phyloP scores from a whole-genome alignment of 73 alveolate species.

The Stentor roeselii region DNA sequence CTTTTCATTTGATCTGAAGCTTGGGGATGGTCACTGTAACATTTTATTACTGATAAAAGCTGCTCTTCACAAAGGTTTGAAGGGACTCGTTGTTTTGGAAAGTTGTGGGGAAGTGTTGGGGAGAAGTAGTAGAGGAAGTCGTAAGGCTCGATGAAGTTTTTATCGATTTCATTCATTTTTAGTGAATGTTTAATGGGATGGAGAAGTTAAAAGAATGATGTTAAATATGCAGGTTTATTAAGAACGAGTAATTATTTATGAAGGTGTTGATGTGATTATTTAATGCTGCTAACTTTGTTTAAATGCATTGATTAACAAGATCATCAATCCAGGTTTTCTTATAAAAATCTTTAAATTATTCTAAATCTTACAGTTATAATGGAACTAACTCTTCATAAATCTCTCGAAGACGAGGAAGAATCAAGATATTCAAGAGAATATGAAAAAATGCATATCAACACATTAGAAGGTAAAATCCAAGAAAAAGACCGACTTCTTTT shows the following conservation, averaged over 20 bases:
- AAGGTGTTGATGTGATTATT: too few species aligned
- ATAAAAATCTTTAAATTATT: too few species aligned
- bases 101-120: constrained; percentile 23
- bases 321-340: too few species aligned
- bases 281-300: too few species aligned
- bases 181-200: background rate
- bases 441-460: background rate
- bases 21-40: constrained; percentile 1
- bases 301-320: too few species aligned
- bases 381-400: too few species aligned
- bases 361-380: too few species aligned
- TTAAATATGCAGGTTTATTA: too few species aligned
- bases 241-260: too few species aligned
- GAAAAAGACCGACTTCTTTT: background rate
- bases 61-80: constrained; percentile 6
- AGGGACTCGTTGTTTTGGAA: constrained; percentile 30
- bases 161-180: background rate
- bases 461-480: background rate
- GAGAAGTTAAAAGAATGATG: too few species aligned
- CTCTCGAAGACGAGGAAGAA: background rate
- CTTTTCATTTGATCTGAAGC: background rate
- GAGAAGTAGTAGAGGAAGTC: constrained; percentile 20
- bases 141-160: constrained; percentile 17
- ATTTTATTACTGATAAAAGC: background rate
- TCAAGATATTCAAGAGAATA: background rate